A percentile compares a stretch with the other conserved stretches of the same genome.
phyloP scores from a whole-genome alignment of 2,329 filamentous ascomycete genomes.

The Fusarium concolor region DNA sequence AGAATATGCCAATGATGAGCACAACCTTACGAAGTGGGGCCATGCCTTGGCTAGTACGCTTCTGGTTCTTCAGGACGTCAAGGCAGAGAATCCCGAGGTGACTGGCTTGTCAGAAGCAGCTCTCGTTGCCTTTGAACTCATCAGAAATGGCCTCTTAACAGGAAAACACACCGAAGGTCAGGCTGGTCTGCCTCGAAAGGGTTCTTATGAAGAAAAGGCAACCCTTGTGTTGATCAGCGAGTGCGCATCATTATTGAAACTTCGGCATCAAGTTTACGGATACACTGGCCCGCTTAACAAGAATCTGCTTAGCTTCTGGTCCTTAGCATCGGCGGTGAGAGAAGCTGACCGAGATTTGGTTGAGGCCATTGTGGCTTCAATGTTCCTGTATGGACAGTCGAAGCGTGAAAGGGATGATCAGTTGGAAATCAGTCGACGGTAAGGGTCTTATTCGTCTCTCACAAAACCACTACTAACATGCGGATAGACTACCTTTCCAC shows the following conservation, averaged over 20 bases:
- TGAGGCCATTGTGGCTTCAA: constrained; percentile 82
- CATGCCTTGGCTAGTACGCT: constrained; percentile 79
- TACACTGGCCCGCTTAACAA: constrained; percentile 96
- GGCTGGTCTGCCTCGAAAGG: constrained; percentile 66
- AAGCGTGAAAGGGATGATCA: constrained; percentile 76
- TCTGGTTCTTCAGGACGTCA: constrained; percentile 67
- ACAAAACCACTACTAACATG: constrained; percentile 29
- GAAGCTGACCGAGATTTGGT: constrained; percentile 83
- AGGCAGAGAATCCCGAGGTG: constrained; percentile 57
- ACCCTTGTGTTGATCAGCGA: constrained; percentile 87
- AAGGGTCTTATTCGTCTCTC: constrained; percentile 46
- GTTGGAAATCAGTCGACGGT: constrained; percentile 78
- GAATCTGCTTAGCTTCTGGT: constrained; percentile 87
- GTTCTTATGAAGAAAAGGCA: constrained; percentile 77
- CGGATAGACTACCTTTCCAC: constrained; percentile 71
- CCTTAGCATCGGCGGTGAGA: constrained; percentile 82
- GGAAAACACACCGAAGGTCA: constrained; percentile 70
- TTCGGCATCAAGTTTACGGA: constrained; percentile 85
- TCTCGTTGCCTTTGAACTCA: constrained; percentile 86
- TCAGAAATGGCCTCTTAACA: constrained; percentile 82
- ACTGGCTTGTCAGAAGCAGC: constrained; percentile 77
- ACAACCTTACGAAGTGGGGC: constrained; percentile 87
- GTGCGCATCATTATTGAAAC: constrained; percentile 82
- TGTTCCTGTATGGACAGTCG: constrained; percentile 85
- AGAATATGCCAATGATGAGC: constrained; percentile 82